phyloP scores from a whole-genome alignment of 2,329 filamentous ascomycete species.

The Talaromyces sp. region DNA sequence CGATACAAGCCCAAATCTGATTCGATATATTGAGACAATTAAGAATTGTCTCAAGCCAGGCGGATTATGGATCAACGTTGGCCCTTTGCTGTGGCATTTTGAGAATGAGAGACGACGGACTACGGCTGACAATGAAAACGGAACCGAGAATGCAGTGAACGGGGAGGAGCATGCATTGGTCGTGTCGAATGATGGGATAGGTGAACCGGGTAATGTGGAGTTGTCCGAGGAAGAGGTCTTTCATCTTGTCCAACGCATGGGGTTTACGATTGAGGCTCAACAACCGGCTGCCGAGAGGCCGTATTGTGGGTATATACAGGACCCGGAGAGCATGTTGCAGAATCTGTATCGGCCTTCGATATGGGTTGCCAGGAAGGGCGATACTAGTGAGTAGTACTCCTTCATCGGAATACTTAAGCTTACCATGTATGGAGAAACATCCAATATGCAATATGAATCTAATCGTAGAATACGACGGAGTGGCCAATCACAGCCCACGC shows the following conservation, averaged over 20 bases:
- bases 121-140: slow-evolving; percentile 27
- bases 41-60: slow-evolving; percentile 68
- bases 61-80: slow-evolving; percentile 83
- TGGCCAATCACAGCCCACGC: background rate
- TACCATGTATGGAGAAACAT: too few species aligned
- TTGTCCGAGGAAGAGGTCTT: slow-evolving; percentile 85
- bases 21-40: slow-evolving; percentile 84
- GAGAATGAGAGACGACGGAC: slow-evolving; percentile 51
- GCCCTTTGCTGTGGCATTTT: slow-evolving; percentile 93
- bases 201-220: slow-evolving; percentile 84
- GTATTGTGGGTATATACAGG: slow-evolving; percentile 72
- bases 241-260: slow-evolving; percentile 64
- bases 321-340: slow-evolving; percentile 77
- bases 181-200: slow-evolving; percentile 58
- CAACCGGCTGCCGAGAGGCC: slow-evolving; percentile 55
- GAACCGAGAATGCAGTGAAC: slow-evolving; percentile 40
- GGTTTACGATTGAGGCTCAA: slow-evolving; percentile 66
- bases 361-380: slow-evolving; percentile 77
- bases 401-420: too few species aligned
- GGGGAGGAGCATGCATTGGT: slow-evolving; percentile 12
- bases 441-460: background rate
- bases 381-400: background rate
- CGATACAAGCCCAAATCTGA: slow-evolving; percentile 89
- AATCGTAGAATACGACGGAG: too few species aligned
- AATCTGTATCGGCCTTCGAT: slow-evolving; percentile 73